Evolutionary conservation across 164 flowering plant genomes (phyloP).

Genomic region (Dillenia suffruticosa): DNA sequence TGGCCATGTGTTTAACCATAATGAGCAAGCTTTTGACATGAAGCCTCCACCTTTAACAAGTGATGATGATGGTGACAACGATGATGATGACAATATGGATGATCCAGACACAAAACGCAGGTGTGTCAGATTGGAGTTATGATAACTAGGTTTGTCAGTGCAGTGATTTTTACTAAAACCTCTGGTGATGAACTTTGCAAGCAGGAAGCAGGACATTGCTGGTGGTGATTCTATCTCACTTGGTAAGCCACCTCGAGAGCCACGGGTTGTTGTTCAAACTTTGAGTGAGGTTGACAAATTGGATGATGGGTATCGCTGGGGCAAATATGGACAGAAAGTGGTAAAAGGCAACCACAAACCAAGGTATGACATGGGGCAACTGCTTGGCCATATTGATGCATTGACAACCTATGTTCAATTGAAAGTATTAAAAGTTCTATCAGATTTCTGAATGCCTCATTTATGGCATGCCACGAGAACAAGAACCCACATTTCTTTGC

Average conservation of each 20-base stretch:
- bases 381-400: no score
- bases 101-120: constrained; percentile 42
- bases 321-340: constrained; percentile 36
- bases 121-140: constrained; percentile 12
- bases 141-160: background rate
- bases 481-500: no score
- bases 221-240: constrained; percentile 15
- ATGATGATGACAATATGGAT: constrained; percentile 34
- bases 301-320: constrained; percentile 40
- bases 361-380: constrained; percentile 12
- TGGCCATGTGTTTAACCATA: constrained; percentile 20
- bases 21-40: constrained; percentile 16
- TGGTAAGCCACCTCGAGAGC: constrained; percentile 25
- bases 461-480: no score
- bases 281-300: constrained; percentile 36
- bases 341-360: constrained; percentile 39
- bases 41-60: constrained; percentile 18
- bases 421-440: no score
- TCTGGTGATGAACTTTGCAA: background rate
- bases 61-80: constrained; percentile 26
- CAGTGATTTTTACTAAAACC: background rate
- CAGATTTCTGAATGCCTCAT: no score
- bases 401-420: no score
- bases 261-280: constrained; percentile 42
- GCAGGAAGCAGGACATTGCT: constrained; percentile 20